These are phyloP conservation scores for Aurifilum marmelostoma DNA, from an alignment of 2,329 filamentous ascomycete species.

Conservation along the genomic window DNA sequence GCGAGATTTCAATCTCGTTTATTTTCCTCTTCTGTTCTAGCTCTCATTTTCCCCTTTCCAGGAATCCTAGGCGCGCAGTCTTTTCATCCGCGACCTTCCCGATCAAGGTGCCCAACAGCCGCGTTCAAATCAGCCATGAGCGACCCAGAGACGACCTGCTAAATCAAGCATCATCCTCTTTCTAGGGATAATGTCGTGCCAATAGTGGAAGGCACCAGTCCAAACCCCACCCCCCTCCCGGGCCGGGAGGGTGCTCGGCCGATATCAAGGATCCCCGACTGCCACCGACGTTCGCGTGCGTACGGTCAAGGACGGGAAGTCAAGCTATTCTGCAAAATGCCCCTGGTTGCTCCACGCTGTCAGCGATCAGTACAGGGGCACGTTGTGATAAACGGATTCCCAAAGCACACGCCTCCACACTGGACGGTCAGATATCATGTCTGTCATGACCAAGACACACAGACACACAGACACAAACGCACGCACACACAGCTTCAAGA, in stretches of 20 bases:
- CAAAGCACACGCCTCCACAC: not conserved
- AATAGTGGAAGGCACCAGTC: not conserved
- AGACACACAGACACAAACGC: not conserved
- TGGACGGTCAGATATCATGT: no score
- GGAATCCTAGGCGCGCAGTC: conserved; percentile 16
- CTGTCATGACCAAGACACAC: no score
- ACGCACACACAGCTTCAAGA: not conserved
- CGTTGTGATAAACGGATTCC: not conserved
- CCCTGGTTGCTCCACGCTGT: no score
- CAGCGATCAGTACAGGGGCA: not conserved
- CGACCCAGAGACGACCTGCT: conserved; percentile 15
- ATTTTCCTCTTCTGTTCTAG: conserved; percentile 23
- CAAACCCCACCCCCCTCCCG: not conserved
- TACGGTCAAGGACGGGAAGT: not conserved
- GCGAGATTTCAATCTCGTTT: conserved; percentile 17
- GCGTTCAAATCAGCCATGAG: conserved; percentile 7
- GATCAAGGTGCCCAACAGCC: conserved; percentile 22
- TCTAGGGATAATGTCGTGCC: not conserved
- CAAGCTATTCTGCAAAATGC: no score
- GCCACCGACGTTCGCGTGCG: not conserved
- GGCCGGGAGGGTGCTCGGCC: not conserved
- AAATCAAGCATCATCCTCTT: conserved; percentile 6
- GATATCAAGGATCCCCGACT: not conserved
- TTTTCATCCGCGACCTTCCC: conserved; percentile 23
- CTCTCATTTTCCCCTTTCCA: conserved; percentile 22